Conservation (phyloP, 2,329 filamentous ascomycete genomes). For the Coniochaeta sp. region DNA sequence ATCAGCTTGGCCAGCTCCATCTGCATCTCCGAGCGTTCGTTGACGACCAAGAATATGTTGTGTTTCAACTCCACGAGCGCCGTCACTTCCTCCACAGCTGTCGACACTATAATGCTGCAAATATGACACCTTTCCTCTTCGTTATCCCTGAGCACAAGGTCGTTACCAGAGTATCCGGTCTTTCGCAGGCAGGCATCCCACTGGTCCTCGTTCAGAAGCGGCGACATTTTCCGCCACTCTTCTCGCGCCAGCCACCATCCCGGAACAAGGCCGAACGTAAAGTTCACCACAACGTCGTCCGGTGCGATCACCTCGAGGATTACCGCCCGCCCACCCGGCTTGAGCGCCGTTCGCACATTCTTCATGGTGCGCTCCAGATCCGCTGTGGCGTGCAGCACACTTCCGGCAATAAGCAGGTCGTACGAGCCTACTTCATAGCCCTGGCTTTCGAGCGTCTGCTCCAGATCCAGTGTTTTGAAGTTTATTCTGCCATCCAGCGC, state of each 20-base stretch:
- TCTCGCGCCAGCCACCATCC: conserved; percentile 6
- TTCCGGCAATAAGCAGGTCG: conserved; percentile 12
- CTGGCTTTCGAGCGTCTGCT: conserved; percentile 3
- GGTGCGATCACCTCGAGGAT: background rate
- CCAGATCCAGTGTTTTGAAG: background rate
- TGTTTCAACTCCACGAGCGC: background rate
- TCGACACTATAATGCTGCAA: conserved; percentile 5
- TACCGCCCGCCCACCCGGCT: background rate
- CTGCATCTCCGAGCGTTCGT: conserved; percentile 6
- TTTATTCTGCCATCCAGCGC: background rate
- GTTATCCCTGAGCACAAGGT: conserved; percentile 15
- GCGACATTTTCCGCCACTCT: conserved; percentile 1
- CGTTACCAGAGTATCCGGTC: conserved; percentile 16
- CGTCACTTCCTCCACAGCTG: background rate
- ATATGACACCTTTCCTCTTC: conserved; percentile 8
- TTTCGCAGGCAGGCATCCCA: conserved; percentile 12
- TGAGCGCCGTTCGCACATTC: conserved; percentile 10
- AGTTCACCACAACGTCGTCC: conserved; percentile 4
- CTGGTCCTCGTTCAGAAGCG: conserved; percentile 3
- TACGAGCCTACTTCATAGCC: conserved; percentile 6
- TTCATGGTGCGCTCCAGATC: conserved; percentile 4
- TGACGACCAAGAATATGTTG: conserved; percentile 11
- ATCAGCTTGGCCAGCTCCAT: no score
- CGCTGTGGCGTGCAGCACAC: conserved; percentile 12
- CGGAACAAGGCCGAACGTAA: conserved; percentile 6